Evolutionary conservation across 768 basidiomycete species (phyloP).

Genomic region (Amyloporia xantha): DNA sequence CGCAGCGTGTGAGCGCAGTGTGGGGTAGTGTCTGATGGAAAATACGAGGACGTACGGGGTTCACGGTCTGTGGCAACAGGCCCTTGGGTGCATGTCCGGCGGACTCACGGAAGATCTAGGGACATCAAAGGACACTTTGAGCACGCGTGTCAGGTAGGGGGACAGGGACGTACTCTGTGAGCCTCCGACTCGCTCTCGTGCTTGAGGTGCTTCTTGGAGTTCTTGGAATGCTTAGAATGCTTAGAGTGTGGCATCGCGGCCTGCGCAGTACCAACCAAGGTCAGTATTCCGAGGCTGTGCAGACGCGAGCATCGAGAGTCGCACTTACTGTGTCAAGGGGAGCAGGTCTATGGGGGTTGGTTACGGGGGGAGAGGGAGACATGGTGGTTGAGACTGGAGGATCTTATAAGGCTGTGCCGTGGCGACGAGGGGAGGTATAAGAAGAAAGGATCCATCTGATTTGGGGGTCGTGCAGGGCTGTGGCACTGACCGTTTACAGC

Average conservation of each 20-base stretch:
- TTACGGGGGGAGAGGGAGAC: conserved; percentile 16
- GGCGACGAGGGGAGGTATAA: no score
- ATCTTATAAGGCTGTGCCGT: neutral
- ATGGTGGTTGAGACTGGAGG: conserved; percentile 11
- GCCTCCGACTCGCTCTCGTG: conserved; percentile 86
- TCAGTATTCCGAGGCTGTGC: no score
- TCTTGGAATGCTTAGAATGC: conserved; percentile 48
- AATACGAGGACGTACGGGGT: conserved; percentile 43
- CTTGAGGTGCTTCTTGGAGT: conserved; percentile 59
- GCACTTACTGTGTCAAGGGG: conserved; percentile 15
- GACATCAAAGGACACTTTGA: neutral
- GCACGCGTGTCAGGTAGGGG: neutral
- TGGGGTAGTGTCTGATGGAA: neutral
- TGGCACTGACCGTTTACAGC: no score
- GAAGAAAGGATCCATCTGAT: neutral
- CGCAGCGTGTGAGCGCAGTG: neutral
- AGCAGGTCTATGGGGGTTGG: conserved; percentile 17
- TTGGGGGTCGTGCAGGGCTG: neutral
- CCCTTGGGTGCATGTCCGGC: conserved; percentile 66
- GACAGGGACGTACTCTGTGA: conserved; percentile 50
- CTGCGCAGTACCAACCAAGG: no score
- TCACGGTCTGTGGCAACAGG: conserved; percentile 58
- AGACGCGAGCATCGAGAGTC: neutral
- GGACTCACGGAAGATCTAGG: conserved; percentile 68
- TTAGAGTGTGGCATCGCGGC: neutral